Percentiles rank a stretch among this genome's conserved stretches.
phyloP scores from a whole-genome alignment of 441 rosid genomes.

The Pelargonium fulgidum region DNA sequence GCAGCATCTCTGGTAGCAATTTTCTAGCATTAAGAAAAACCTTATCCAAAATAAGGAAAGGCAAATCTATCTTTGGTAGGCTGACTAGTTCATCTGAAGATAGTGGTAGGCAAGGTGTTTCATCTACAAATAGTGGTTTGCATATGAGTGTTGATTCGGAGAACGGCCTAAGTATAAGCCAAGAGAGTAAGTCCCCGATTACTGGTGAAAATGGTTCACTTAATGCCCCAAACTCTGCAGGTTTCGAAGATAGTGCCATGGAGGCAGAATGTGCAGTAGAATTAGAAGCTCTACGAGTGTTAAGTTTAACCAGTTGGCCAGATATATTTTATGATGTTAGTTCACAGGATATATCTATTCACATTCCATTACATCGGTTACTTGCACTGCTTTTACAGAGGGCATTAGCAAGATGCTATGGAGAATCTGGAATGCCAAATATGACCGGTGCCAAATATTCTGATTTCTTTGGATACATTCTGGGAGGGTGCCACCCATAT shows the following conservation, averaged over 20 bases:
- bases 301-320: conserved; percentile 70
- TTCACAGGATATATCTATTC: conserved; percentile 72
- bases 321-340: conserved; percentile 70
- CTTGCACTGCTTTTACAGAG: conserved; percentile 78
- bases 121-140: conserved; percentile 29
- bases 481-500: conserved; percentile 54
- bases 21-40: conserved; percentile 52
- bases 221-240: conserved; percentile 27
- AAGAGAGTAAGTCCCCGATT: conserved; percentile 28
- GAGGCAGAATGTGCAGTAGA: conserved; percentile 34
- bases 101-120: conserved; percentile 30
- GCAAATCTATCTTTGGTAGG: conserved; percentile 50
- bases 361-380: conserved; percentile 77
- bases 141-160: conserved; percentile 33
- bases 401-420: conserved; percentile 56
- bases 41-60: conserved; percentile 43
- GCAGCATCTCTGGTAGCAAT: conserved; percentile 36
- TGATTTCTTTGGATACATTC: conserved; percentile 64
- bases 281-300: conserved; percentile 31
- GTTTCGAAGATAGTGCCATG: conserved; percentile 32
- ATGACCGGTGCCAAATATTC: conserved; percentile 21
- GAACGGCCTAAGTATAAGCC: conserved; percentile 29
- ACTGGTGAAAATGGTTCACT: conserved; percentile 28
- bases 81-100: conserved; percentile 46
- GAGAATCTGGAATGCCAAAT: conserved; percentile 42